Evolutionary conservation across 805 yeast species (phyloP).

Genomic region (Phaffomyces opuntiae): DNA sequence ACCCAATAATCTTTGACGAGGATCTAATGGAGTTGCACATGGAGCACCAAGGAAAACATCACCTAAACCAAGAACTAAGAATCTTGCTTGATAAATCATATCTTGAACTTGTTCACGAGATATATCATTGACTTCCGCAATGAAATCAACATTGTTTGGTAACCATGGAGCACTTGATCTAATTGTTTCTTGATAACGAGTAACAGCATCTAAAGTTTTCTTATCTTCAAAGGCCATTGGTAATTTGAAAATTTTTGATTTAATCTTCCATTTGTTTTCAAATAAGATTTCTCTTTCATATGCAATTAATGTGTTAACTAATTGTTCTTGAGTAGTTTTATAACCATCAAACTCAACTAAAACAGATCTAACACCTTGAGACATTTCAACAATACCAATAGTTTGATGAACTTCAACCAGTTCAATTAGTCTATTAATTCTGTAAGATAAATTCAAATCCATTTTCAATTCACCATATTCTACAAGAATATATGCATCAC

Average conservation of each 20-base stretch:
- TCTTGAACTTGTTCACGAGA: slow-evolving; percentile 70
- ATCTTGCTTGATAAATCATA: slow-evolving; percentile 83
- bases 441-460: slow-evolving; percentile 79
- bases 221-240: slow-evolving; percentile 98
- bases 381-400: slow-evolving; percentile 86
- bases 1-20: slow-evolving; percentile 88
- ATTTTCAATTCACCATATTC: slow-evolving; percentile 88
- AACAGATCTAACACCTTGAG: slow-evolving; percentile 95
- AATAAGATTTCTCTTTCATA: slow-evolving; percentile 71
- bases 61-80: slow-evolving; percentile 90
- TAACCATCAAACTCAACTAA: slow-evolving; percentile 74
- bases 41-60: slow-evolving; percentile 98
- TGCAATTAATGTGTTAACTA: slow-evolving; percentile 59
- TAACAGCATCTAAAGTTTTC: slow-evolving; percentile 82
- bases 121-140: slow-evolving; percentile 82
- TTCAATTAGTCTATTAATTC: slow-evolving; percentile 77
- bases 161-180: slow-evolving; percentile 94
- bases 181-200: slow-evolving; percentile 88
- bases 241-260: slow-evolving; percentile 71
- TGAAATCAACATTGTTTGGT: slow-evolving; percentile 94
- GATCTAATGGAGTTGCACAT: slow-evolving; percentile 96
- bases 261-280: slow-evolving; percentile 78
- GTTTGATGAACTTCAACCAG: slow-evolving; percentile 60
- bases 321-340: slow-evolving; percentile 49
- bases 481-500: slow-evolving; percentile 85